phyloP scores from a whole-genome alignment of 2,329 filamentous ascomycete genomes.

The Fusarium sp. region DNA sequence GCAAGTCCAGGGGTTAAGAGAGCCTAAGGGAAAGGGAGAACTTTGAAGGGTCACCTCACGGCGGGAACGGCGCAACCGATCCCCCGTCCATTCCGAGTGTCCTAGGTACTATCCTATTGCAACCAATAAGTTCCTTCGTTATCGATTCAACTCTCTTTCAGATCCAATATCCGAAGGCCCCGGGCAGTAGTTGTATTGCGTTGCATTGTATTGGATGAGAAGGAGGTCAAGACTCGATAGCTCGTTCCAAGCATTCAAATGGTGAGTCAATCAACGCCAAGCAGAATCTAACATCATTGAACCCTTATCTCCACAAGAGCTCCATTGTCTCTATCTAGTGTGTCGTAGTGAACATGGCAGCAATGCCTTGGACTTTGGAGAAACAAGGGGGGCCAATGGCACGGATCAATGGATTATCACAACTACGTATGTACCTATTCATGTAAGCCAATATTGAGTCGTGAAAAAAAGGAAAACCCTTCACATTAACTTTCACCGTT shows the following conservation, averaged over 20 bases:
- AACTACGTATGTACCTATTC: background rate
- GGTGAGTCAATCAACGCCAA: constrained; percentile 16
- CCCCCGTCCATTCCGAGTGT: background rate
- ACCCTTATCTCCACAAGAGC: constrained; percentile 32
- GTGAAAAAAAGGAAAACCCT: constrained; percentile 7
- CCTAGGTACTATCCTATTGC: background rate
- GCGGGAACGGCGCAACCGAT: constrained; percentile 34
- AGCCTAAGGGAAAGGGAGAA: constrained; percentile 8
- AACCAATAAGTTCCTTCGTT: constrained; percentile 18
- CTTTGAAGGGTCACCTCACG: constrained; percentile 8
- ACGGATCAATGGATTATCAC: constrained; percentile 12
- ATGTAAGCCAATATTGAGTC: constrained; percentile 6
- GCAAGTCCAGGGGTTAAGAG: constrained; percentile 12
- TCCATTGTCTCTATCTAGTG: constrained; percentile 25
- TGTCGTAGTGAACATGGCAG: constrained; percentile 9
- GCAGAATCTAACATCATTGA: constrained; percentile 28
- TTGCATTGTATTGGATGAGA: constrained; percentile 31
- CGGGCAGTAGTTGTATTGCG: constrained; percentile 14
- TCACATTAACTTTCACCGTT: constrained; percentile 12
- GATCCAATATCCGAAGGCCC: constrained; percentile 42
- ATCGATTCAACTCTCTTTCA: constrained; percentile 18
- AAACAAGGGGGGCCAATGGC: constrained; percentile 9
- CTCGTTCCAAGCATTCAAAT: background rate
- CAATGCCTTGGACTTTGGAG: constrained; percentile 13
- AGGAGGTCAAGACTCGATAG: background rate